Percentiles rank a stretch among this genome's conserved stretches.
These are phyloP conservation scores for Thalia dealbata DNA, from an alignment of 176 grass and related monocot species.

Conservation along the genomic window DNA sequence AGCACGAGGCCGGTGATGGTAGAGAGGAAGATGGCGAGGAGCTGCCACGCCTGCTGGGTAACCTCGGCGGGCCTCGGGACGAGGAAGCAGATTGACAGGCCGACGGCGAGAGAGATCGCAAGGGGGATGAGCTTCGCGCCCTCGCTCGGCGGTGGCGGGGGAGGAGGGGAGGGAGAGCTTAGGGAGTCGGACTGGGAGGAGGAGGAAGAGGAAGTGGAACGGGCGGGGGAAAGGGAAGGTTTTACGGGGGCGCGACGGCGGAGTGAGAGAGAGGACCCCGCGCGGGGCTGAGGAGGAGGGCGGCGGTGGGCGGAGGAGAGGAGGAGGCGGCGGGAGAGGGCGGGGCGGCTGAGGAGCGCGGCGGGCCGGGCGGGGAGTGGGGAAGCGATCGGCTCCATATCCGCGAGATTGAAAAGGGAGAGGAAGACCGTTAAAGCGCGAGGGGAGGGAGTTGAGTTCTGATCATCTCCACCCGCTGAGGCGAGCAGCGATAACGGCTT, in stretches of 20 bases:
- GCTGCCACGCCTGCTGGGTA: slow-evolving; percentile 70
- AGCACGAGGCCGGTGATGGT: slow-evolving; percentile 81
- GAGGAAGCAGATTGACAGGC: slow-evolving; percentile 66
- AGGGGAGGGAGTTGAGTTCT: no score
- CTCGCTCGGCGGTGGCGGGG: background rate
- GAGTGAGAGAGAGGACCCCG: background rate
- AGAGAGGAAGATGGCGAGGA: slow-evolving; percentile 83
- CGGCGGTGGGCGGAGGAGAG: slow-evolving; percentile 26
- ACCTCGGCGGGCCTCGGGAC: slow-evolving; percentile 47
- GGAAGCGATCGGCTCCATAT: background rate
- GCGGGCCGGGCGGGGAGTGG: background rate
- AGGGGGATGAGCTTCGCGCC: slow-evolving; percentile 57
- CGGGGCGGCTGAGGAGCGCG: slow-evolving; percentile 15
- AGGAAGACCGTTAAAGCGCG: background rate
- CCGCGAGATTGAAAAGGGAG: background rate
- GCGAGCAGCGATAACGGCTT: no score
- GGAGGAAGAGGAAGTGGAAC: background rate
- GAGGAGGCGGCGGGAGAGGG: slow-evolving; percentile 24
- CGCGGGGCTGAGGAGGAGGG: background rate
- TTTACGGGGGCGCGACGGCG: background rate
- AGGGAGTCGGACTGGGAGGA: slow-evolving; percentile 17
- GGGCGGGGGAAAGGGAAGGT: slow-evolving; percentile 9
- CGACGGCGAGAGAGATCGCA: slow-evolving; percentile 48
- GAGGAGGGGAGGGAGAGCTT: slow-evolving; percentile 17
- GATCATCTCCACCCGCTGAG: no score